Evolutionary conservation across 331 rosid species (phyloP), one percentile per base, ranked within the genome.

Genomic region (Quercus lobata): DNA sequence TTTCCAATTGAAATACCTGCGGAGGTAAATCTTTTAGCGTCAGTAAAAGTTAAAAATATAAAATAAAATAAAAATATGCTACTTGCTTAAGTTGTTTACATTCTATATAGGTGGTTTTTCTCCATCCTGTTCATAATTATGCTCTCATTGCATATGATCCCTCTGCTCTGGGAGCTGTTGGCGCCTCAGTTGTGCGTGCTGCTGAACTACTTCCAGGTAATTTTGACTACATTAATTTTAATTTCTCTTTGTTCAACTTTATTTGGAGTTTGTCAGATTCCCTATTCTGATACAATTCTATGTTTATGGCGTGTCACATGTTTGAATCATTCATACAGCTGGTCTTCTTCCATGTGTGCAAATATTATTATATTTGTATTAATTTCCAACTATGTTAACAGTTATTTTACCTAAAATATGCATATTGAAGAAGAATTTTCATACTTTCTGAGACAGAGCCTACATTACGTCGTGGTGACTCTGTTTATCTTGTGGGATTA

Each of bases 101-200:
- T 74, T 62, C 24, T n/a, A 73, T 89, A 84, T 77, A 95, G 99
- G 99, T 95, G 65, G 97, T 93, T 24, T 95, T 95, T 82, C 97
- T 95, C 69, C 99, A 95, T 82, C 99, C 99, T 74, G 96, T 91
- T 86, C 97, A 95, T 79, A 95, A 95, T 86, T 95, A 87, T 86
- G 97, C 97, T 73, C 91, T 95, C 71, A 82, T 95, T 83, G 89
- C 99, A 30, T 95, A 95, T 84, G 96, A 95, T 75, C 99, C 99
- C 46, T 89, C 93, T 85, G 92, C 97, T 79, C 84, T 95, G 81
- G 99, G 99, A 82, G 83, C 90, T 72, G 87, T 89, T 79, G 99
- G 99, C 78, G 86, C 89, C 76, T 86, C 95, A 41, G 92, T 81
- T 41, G 97, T 95, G 63, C 89, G 86, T 80, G 96, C 99, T 37